Percentiles rank a stretch among this genome's conserved stretches.
phyloP scores from a whole-genome alignment of 2,329 filamentous ascomycete genomes.

The Verticillium nubilum region DNA sequence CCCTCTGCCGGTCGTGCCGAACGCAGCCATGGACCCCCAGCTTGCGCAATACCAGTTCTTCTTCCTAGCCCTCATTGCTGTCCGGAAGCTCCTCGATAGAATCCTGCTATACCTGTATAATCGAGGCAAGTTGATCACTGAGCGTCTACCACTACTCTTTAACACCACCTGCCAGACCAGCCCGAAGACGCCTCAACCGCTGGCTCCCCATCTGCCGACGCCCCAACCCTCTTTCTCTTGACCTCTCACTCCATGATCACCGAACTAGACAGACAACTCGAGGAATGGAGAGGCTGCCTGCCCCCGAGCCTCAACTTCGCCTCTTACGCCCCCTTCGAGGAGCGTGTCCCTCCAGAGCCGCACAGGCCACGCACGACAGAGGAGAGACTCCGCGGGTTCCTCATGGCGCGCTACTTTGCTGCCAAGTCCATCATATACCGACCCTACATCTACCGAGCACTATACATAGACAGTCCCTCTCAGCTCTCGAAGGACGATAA shows the following conservation, averaged over 20 bases:
- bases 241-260: conserved; percentile 1
- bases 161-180: neutral
- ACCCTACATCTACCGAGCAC: conserved; percentile 1
- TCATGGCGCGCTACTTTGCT: conserved; percentile 4
- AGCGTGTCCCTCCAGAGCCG: neutral
- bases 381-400: conserved; percentile 2
- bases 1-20: conserved; percentile 1
- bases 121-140: neutral
- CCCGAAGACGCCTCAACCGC: neutral
- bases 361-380: neutral
- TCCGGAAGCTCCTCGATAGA: conserved; percentile 5
- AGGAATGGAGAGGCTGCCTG: conserved; percentile 4
- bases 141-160: neutral
- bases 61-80: conserved; percentile 6
- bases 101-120: conserved; percentile 4
- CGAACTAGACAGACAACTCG: conserved; percentile 6
- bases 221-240: neutral
- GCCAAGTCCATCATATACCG: conserved; percentile 9
- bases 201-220: neutral
- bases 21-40: neutral
- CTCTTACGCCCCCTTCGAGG: neutral
- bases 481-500: neutral
- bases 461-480: neutral
- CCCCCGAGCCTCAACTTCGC: neutral
- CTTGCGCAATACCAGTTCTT: conserved; percentile 4